Evolutionary conservation across 2,329 filamentous ascomycete species (phyloP).

Genomic region (Microdochium trichocladiopsis): DNA sequence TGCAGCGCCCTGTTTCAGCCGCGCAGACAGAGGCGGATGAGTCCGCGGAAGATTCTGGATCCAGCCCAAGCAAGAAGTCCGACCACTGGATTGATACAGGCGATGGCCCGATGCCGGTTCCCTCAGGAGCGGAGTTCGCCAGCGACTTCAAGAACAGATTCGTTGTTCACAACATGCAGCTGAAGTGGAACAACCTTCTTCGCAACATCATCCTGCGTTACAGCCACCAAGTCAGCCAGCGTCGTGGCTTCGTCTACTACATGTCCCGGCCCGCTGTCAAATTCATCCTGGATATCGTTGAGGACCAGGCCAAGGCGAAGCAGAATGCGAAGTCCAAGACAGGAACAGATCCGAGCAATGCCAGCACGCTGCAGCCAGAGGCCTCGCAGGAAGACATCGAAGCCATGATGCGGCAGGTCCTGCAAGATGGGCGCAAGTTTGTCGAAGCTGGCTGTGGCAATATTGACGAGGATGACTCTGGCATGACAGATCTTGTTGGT

Average conservation of each 20-base stretch:
- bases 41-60: constrained; percentile 11
- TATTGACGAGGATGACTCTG: constrained; percentile 24
- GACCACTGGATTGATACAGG: constrained; percentile 41
- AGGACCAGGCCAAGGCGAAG: constrained; percentile 79
- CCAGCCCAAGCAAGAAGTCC: constrained; percentile 19
- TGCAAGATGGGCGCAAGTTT: constrained; percentile 78
- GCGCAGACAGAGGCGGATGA: constrained; percentile 6
- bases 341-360: constrained; percentile 13
- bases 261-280: constrained; percentile 93
- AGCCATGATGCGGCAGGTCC: constrained; percentile 76
- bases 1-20: constrained; percentile 20
- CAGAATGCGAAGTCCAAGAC: constrained; percentile 21
- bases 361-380: constrained; percentile 24
- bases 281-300: constrained; percentile 95
- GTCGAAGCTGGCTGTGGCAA: constrained; percentile 48
- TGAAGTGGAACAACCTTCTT: constrained; percentile 97
- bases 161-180: constrained; percentile 92
- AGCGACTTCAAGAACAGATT: constrained; percentile 98
- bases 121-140: constrained; percentile 71
- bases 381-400: constrained; percentile 55
- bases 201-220: constrained; percentile 96
- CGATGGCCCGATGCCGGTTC: constrained; percentile 56
- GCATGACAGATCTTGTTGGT: constrained; percentile 57
- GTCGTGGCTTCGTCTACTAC: constrained; percentile 95
- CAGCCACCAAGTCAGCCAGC: constrained; percentile 93